phyloP scores from a whole-genome alignment of 108 stramenopile genomes.

The Fragilaria radians region DNA sequence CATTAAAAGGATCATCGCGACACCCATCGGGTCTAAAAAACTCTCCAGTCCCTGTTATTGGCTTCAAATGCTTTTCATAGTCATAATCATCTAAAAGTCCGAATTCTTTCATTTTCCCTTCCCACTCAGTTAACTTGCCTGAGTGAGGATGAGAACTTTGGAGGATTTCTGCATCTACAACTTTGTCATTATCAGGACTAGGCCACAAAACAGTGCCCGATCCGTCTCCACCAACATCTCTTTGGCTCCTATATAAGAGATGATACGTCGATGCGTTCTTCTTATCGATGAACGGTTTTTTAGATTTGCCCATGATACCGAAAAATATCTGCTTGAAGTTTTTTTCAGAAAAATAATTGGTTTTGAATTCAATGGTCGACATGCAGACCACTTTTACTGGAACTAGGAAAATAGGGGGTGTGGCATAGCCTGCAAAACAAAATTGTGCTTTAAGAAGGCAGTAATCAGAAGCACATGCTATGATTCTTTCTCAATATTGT shows the following conservation, averaged over 20 bases:
- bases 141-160: background rate
- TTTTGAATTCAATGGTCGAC: too few relatives aligned
- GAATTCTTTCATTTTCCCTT: slow-evolving; percentile 14
- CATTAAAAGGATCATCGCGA: slow-evolving; percentile 28
- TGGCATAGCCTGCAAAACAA: too few relatives aligned
- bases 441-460: too few relatives aligned
- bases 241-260: slow-evolving; percentile 73
- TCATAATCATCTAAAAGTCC: slow-evolving; percentile 74
- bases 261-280: slow-evolving; percentile 79
- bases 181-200: slow-evolving; percentile 43
- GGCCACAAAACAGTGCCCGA: slow-evolving; percentile 53
- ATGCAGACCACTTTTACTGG: too few relatives aligned
- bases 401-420: too few relatives aligned
- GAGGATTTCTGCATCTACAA: slow-evolving; percentile 39
- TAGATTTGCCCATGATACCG: slow-evolving; percentile 83
- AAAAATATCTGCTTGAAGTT: too few relatives aligned
- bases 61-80: slow-evolving; percentile 84
- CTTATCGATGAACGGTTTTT: slow-evolving; percentile 87
- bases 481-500: too few relatives aligned
- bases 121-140: slow-evolving; percentile 19
- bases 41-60: slow-evolving; percentile 60
- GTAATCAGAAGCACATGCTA: too few relatives aligned
- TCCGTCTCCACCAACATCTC: slow-evolving; percentile 58
- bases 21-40: slow-evolving; percentile 6
- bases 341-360: too few relatives aligned